These are phyloP conservation scores for Zygosaccharomyces lentus DNA, from an alignment of 805 yeast species.

Conservation along the genomic window DNA sequence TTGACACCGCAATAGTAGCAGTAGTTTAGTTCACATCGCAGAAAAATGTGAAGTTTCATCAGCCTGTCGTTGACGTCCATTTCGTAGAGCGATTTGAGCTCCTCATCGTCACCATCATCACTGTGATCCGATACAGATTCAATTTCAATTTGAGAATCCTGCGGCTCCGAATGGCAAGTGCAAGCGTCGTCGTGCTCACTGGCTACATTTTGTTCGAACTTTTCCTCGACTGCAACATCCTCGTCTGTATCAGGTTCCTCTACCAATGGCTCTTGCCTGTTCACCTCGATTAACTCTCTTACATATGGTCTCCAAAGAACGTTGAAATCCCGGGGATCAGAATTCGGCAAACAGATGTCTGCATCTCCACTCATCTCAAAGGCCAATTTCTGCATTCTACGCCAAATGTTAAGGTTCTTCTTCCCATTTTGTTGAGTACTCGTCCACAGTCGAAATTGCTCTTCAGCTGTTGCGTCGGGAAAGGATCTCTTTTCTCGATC, in stretches of 20 bases:
- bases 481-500: neutral
- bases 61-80: slow-evolving; percentile 31
- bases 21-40: slow-evolving; percentile 40
- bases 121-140: slow-evolving; percentile 11
- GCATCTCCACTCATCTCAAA: slow-evolving; percentile 42
- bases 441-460: slow-evolving; percentile 20
- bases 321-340: slow-evolving; percentile 35
- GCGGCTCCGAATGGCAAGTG: neutral
- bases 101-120: slow-evolving; percentile 27
- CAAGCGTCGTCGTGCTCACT: neutral
- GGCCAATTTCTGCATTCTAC: slow-evolving; percentile 40
- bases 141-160: slow-evolving; percentile 5
- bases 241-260: slow-evolving; percentile 12
- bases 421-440: slow-evolving; percentile 14
- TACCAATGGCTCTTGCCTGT: slow-evolving; percentile 12
- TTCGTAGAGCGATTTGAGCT: slow-evolving; percentile 31
- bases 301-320: slow-evolving; percentile 43
- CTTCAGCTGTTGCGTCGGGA: slow-evolving; percentile 1
- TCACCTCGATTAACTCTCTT: slow-evolving; percentile 12
- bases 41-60: slow-evolving; percentile 35
- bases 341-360: slow-evolving; percentile 20
- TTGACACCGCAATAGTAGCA: slow-evolving; percentile 50
- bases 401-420: slow-evolving; percentile 17
- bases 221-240: neutral
- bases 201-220: neutral